Evolutionary conservation across 352 stramenopile genomes (phyloP).

Genomic region (Phytophthora cajani): DNA sequence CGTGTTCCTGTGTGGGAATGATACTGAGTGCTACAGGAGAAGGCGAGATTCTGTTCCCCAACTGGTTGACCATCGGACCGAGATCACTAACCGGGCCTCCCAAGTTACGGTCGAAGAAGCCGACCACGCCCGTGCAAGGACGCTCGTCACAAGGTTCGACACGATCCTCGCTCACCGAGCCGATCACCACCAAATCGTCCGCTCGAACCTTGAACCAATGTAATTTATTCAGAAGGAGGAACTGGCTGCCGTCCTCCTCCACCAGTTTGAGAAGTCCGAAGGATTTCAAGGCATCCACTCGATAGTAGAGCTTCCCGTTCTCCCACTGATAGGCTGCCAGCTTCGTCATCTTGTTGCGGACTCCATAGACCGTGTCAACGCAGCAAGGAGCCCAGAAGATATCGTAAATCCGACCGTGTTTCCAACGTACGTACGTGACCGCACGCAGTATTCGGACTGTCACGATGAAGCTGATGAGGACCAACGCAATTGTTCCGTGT

Average conservation of each 20-base stretch:
- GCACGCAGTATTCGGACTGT: slow-evolving; percentile 9
- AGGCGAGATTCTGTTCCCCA: neutral
- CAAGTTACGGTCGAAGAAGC: slow-evolving; percentile 21
- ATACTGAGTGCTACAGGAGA: neutral
- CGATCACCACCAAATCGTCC: slow-evolving; percentile 24
- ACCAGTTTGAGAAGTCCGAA: slow-evolving; percentile 33
- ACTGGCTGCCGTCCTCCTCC: slow-evolving; percentile 16
- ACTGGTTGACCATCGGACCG: no score
- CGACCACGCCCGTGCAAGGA: slow-evolving; percentile 16
- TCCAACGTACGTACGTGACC: neutral
- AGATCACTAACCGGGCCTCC: slow-evolving; percentile 4
- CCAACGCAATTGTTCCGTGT: slow-evolving; percentile 7
- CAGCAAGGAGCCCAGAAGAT: slow-evolving; percentile 13
- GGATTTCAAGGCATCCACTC: slow-evolving; percentile 16
- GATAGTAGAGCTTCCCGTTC: slow-evolving; percentile 10
- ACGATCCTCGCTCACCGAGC: slow-evolving; percentile 3
- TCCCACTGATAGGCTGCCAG: slow-evolving; percentile 21
- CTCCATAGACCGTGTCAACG: slow-evolving; percentile 9
- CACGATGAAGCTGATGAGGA: slow-evolving; percentile 18
- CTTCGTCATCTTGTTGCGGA: slow-evolving; percentile 16
- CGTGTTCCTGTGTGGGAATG: neutral
- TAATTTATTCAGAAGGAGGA: slow-evolving; percentile 22
- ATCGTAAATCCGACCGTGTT: neutral
- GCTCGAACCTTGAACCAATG: slow-evolving; percentile 16
- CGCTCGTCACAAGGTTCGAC: slow-evolving; percentile 18